These are phyloP conservation scores for Penicillium tannophilum DNA, from an alignment of 495 filamentous ascomycete species.

Conservation along the genomic window DNA sequence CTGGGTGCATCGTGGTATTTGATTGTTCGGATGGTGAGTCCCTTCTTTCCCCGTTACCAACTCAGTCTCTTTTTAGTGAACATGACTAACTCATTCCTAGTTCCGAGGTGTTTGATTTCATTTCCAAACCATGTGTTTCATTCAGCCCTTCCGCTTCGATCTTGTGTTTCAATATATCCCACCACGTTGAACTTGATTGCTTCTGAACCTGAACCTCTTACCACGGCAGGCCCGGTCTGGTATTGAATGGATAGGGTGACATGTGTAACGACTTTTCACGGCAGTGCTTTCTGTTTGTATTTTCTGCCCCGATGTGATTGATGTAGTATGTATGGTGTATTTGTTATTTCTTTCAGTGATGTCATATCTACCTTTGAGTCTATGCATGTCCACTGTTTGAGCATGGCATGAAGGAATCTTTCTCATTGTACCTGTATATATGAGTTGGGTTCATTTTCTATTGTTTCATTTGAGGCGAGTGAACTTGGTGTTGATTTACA, in stretches of 20 bases:
- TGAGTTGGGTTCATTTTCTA: conserved; percentile 5
- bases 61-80: background rate
- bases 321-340: conserved; percentile 12
- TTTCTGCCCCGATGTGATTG: conserved; percentile 17
- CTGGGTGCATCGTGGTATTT: conserved; percentile 93
- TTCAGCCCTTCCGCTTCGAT: conserved; percentile 22
- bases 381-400: conserved; percentile 2
- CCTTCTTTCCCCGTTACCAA: background rate
- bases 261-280: conserved; percentile 24
- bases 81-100: conserved; percentile 30
- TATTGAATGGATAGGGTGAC: conserved; percentile 23
- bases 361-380: background rate
- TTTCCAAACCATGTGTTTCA: conserved; percentile 19
- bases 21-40: conserved; percentile 74
- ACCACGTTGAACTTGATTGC: conserved; percentile 7
- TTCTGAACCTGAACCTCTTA: conserved; percentile 18
- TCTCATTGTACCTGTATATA: conserved; percentile 28
- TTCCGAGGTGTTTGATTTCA: conserved; percentile 53
- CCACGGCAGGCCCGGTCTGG: conserved; percentile 40
- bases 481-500: conserved; percentile 17
- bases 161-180: conserved; percentile 28
- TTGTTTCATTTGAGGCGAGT: background rate
- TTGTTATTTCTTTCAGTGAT: conserved; percentile 6
- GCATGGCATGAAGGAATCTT: background rate
- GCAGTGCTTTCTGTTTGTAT: background rate